Evolutionary conservation across 2,329 filamentous ascomycete genomes (phyloP).

Genomic region (Penicillium sp.): DNA sequence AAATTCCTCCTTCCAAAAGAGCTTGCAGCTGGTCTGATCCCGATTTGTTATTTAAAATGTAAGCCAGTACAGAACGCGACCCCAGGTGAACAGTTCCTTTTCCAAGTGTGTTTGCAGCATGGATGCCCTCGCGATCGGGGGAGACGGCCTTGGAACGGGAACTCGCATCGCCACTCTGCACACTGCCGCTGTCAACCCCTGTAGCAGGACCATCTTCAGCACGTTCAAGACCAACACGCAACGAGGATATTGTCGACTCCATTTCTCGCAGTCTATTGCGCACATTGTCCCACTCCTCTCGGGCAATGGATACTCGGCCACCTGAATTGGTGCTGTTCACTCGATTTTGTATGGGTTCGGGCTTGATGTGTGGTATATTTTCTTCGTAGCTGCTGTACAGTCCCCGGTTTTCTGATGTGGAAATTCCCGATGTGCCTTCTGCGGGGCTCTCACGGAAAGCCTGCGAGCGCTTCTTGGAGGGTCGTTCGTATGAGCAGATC

Average conservation of each 20-base stretch:
- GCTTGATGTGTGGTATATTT: slow-evolving; percentile 27
- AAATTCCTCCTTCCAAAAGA: slow-evolving; percentile 63
- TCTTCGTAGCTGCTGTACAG: slow-evolving; percentile 24
- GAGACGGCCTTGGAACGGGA: slow-evolving; percentile 39
- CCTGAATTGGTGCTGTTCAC: slow-evolving; percentile 18
- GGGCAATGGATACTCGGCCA: slow-evolving; percentile 43
- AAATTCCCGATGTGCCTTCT: slow-evolving; percentile 13
- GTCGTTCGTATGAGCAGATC: slow-evolving; percentile 54
- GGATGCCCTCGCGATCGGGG: slow-evolving; percentile 59
- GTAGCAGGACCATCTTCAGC: slow-evolving; percentile 36
- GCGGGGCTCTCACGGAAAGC: slow-evolving; percentile 28
- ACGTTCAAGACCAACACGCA: slow-evolving; percentile 45
- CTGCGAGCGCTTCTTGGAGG: slow-evolving; percentile 49
- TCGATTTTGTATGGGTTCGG: slow-evolving; percentile 24
- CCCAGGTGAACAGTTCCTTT: slow-evolving; percentile 66
- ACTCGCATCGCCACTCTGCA: slow-evolving; percentile 35
- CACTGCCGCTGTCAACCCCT: slow-evolving; percentile 34
- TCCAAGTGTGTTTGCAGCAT: slow-evolving; percentile 63
- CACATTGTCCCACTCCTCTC: slow-evolving; percentile 50
- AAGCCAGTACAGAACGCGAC: slow-evolving; percentile 64
- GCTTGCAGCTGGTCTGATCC: slow-evolving; percentile 55
- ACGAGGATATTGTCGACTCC: slow-evolving; percentile 45
- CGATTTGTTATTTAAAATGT: slow-evolving; percentile 61
- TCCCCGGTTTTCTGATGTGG: slow-evolving; percentile 12
- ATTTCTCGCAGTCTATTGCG: slow-evolving; percentile 48